phyloP scores from a whole-genome alignment of 108 stramenopile genomes.

The Cyclotella atomus region DNA sequence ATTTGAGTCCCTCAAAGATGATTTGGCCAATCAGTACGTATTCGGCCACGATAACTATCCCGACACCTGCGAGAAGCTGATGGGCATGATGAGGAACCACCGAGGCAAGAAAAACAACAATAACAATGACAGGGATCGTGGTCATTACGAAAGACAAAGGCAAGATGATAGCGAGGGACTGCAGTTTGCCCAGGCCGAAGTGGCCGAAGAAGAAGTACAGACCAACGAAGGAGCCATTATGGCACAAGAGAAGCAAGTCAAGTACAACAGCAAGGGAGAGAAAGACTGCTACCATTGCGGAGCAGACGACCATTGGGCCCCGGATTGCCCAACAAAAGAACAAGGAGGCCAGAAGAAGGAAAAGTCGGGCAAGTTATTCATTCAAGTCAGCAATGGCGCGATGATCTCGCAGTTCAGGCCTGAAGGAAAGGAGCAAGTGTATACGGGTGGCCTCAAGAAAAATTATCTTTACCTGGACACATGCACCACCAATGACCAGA shows the following conservation, averaged over 20 bases:
- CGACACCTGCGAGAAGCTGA: neutral
- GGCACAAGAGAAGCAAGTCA: conserved; percentile 4
- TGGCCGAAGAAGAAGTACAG: conserved; percentile 9
- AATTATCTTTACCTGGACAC: neutral
- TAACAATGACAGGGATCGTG: neutral
- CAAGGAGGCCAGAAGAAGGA: neutral
- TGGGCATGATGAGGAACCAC: too few relatives aligned
- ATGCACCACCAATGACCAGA: neutral
- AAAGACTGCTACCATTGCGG: conserved; percentile 3
- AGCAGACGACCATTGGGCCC: neutral
- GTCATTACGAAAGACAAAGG: neutral
- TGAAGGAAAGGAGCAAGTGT: neutral
- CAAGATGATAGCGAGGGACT: neutral
- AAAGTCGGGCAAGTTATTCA: neutral
- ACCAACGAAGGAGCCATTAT: neutral
- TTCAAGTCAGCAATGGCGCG: neutral
- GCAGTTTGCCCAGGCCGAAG: conserved; percentile 4
- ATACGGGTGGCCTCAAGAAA: neutral
- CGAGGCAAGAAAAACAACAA: too few relatives aligned
- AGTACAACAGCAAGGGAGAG: conserved; percentile 2
- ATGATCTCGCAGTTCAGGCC: neutral
- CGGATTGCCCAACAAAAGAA: neutral
- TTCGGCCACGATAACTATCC: neutral
- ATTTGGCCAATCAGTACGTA: neutral
- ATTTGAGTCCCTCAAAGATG: neutral